Evolutionary conservation across 1,139 yeast genomes (phyloP).

Genomic region (Taphrina populina): DNA sequence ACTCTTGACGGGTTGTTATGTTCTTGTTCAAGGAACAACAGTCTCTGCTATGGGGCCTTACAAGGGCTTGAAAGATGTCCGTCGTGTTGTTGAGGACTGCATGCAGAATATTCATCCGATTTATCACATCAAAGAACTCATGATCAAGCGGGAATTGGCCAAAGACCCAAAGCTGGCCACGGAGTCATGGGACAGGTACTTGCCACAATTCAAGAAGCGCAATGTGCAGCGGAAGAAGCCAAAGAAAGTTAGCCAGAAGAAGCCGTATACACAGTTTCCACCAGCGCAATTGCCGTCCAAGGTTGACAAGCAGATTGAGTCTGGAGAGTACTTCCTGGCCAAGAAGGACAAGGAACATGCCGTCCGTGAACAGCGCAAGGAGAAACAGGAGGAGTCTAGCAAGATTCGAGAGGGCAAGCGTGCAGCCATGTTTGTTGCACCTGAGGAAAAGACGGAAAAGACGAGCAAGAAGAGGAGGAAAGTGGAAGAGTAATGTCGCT

Average conservation of each 20-base stretch:
- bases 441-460: conserved; percentile 58
- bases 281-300: conserved; percentile 96
- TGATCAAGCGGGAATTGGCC: conserved; percentile 94
- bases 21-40: conserved; percentile 94
- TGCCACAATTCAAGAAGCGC: conserved; percentile 95
- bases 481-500: neutral
- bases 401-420: conserved; percentile 66
- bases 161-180: conserved; percentile 92
- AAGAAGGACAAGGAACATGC: conserved; percentile 69
- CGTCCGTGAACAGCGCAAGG: conserved; percentile 53
- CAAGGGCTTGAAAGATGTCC: conserved; percentile 85
- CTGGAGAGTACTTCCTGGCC: conserved; percentile 96
- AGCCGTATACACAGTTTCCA: conserved; percentile 97
- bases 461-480: conserved; percentile 37
- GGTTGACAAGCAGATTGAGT: conserved; percentile 94
- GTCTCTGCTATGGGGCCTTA: conserved; percentile 97
- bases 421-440: conserved; percentile 78
- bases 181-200: conserved; percentile 95
- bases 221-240: conserved; percentile 93
- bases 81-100: conserved; percentile 96
- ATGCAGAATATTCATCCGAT: conserved; percentile 96
- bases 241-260: conserved; percentile 69
- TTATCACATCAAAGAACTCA: conserved; percentile 90
- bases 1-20: conserved; percentile 86
- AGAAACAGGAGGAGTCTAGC: conserved; percentile 73